Evolutionary conservation across 352 stramenopile species (phyloP).

Genomic region (Globisporangium takayamanum): DNA sequence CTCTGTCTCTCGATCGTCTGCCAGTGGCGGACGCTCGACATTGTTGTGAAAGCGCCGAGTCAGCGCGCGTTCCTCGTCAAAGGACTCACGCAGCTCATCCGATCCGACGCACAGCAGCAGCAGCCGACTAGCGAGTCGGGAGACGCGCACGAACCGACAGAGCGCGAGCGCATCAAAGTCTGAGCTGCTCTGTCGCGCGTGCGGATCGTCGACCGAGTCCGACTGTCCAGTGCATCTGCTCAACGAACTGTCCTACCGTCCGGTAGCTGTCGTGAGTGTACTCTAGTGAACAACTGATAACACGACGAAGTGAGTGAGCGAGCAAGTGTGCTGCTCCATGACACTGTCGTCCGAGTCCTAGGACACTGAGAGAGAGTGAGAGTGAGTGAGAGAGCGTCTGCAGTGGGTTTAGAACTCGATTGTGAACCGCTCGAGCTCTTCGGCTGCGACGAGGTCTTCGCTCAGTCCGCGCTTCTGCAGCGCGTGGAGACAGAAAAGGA

Average conservation of each 20-base stretch:
- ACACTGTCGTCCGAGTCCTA: no score
- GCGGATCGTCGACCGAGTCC: no score
- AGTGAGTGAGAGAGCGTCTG: background rate
- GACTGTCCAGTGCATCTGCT: no score
- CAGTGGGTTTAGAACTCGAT: slow-evolving; percentile 24
- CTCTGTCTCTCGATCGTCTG: slow-evolving; percentile 58
- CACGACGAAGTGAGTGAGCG: background rate
- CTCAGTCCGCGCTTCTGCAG: slow-evolving; percentile 40
- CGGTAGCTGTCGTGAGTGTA: background rate
- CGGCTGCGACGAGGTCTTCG: slow-evolving; percentile 41
- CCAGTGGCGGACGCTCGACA: slow-evolving; percentile 53
- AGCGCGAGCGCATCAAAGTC: slow-evolving; percentile 1
- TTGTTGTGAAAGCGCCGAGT: slow-evolving; percentile 35
- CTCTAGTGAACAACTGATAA: background rate
- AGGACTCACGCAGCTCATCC: slow-evolving; percentile 18
- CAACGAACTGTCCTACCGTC: no score
- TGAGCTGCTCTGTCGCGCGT: background rate
- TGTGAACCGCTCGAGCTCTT: slow-evolving; percentile 50
- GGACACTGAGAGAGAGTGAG: no score
- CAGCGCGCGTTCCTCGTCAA: slow-evolving; percentile 56
- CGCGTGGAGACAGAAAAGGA: slow-evolving; percentile 63
- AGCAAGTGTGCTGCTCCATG: background rate
- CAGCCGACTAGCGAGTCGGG: background rate
- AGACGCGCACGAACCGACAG: background rate
- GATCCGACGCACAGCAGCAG: background rate